phyloP scores from a whole-genome alignment of 495 filamentous ascomycete genomes.

The Penicillium waksmanii region DNA sequence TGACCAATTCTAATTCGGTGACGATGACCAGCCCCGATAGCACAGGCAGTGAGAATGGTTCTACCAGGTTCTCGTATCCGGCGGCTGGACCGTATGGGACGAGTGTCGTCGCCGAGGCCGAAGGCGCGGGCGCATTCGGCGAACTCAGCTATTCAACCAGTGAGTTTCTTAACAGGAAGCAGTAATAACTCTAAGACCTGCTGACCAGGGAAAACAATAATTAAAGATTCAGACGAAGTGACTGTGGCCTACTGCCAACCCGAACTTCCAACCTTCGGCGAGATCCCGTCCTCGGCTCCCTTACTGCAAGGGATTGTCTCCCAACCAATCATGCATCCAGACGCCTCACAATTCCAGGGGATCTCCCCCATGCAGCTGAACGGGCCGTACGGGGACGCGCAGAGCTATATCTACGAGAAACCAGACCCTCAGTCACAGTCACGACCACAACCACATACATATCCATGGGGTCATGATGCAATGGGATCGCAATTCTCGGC shows the following conservation, averaged over 20 bases:
- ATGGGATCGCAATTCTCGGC: slow-evolving; percentile 11
- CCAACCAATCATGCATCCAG: slow-evolving; percentile 6
- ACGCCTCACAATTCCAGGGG: not conserved
- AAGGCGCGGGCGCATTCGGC: not conserved
- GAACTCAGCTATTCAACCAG: not conserved
- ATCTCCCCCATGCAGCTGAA: not conserved
- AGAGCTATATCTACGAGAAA: not conserved
- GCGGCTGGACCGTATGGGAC: slow-evolving; percentile 15
- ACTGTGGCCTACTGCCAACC: slow-evolving; percentile 13
- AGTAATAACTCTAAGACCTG: not conserved
- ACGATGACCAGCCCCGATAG: slow-evolving; percentile 32
- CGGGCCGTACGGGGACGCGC: slow-evolving; percentile 5
- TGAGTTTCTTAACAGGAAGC: not conserved
- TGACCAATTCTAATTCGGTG: slow-evolving; percentile 25
- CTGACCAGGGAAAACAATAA: not conserved
- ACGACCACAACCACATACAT: slow-evolving; percentile 6
- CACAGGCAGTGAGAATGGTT: slow-evolving; percentile 28
- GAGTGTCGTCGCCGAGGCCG: slow-evolving; percentile 12
- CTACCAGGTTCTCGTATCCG: slow-evolving; percentile 13
- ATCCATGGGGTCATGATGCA: slow-evolving; percentile 16
- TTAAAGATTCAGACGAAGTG: slow-evolving; percentile 5
- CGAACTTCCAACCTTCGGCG: slow-evolving; percentile 16
- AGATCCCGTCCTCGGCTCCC: slow-evolving; percentile 14
- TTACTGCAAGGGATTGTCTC: slow-evolving; percentile 13
- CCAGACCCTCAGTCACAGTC: slow-evolving; percentile 5